Percentiles rank a stretch among this genome's conserved stretches.
These are phyloP conservation scores for Saprolegnia diclina DNA, from an alignment of 352 stramenopile species.

Conservation along the genomic window DNA sequence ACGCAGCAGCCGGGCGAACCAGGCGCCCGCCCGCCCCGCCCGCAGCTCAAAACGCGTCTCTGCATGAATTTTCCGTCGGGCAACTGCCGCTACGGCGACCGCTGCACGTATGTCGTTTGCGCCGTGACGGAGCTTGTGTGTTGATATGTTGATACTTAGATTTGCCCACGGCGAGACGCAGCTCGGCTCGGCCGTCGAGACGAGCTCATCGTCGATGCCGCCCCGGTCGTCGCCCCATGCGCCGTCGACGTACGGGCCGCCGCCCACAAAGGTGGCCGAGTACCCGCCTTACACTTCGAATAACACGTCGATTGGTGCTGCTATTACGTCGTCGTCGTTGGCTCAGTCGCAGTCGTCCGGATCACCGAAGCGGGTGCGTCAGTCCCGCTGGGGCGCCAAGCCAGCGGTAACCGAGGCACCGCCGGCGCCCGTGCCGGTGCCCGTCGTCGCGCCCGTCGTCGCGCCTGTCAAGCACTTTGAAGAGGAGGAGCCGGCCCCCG, in stretches of 20 bases:
- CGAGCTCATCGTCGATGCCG: neutral
- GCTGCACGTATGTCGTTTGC: slow-evolving; percentile 60
- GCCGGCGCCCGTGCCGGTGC: neutral
- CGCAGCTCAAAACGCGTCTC: slow-evolving; percentile 64
- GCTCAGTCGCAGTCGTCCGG: too few species aligned
- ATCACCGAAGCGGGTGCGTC: neutral
- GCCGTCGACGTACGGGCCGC: neutral
- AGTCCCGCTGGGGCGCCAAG: slow-evolving; percentile 19
- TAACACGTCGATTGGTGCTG: neutral
- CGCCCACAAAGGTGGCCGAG: neutral
- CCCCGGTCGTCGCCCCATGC: neutral
- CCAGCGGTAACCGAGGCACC: neutral
- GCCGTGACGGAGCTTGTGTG: slow-evolving; percentile 23
- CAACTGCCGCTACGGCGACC: slow-evolving; percentile 76
- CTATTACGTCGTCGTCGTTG: neutral
- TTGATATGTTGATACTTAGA: slow-evolving; percentile 32
- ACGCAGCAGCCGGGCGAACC: neutral
- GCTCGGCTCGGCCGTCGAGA: slow-evolving; percentile 32
- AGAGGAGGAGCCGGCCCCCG: neutral
- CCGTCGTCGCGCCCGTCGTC: neutral
- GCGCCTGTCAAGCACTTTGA: neutral
- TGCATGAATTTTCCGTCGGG: slow-evolving; percentile 68
- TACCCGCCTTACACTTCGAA: neutral
- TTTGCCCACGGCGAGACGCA: slow-evolving; percentile 80
- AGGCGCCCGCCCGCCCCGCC: too few species aligned